Base-by-base conservation (phyloP, 179 eudicot species). In the Drosera spatulata region DNA sequence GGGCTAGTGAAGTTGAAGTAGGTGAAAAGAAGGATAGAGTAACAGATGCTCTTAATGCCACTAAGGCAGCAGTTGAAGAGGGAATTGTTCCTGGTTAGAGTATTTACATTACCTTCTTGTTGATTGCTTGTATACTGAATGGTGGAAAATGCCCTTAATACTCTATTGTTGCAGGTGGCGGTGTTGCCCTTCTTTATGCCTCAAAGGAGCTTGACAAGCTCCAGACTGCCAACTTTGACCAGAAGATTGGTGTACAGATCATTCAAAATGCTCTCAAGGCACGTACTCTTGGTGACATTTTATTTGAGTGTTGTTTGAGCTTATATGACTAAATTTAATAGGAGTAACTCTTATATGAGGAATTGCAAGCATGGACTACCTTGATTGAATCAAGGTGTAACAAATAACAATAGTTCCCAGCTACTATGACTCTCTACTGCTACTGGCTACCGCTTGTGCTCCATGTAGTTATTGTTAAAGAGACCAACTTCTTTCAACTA, bases 1-100 rank as follows among this genome's bases (percentile, higher is more conserved):
- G 96, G 60, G 99, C 99, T 41, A 94, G 97, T 76, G 99, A 94
- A 80, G 75, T 82, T 55, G 99, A 94, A 77, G 97, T 94, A 42
- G 71, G 86, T 59, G 99, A 94, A 76, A 94, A 94, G 85, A 94
- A 90, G 74, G 99, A 90, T 76, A 81, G 99, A 67, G 95, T 94
- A 33, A 90, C 91, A 7, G 99, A 94, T 77, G 99, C 99, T 59
- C 64, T 94, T 4, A 89, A 86, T 72, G 95, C 99, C 69, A 93
- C 97, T 50, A 86, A 90, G 77, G 99, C 99, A 5, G 97, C 99
- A 14, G 97, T 94, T 40, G 91, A 84, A 51, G 97, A 94, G 79
- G 99, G 99, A 44, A 90, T 94, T 72, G 90, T 94, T 5, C 91
- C 99, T 6, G 90, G 90, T 84, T 69, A 40, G 55, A 37, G 44